Conservation (phyloP, 2,329 filamentous ascomycete species). For the Fusarium albosuccineum region DNA sequence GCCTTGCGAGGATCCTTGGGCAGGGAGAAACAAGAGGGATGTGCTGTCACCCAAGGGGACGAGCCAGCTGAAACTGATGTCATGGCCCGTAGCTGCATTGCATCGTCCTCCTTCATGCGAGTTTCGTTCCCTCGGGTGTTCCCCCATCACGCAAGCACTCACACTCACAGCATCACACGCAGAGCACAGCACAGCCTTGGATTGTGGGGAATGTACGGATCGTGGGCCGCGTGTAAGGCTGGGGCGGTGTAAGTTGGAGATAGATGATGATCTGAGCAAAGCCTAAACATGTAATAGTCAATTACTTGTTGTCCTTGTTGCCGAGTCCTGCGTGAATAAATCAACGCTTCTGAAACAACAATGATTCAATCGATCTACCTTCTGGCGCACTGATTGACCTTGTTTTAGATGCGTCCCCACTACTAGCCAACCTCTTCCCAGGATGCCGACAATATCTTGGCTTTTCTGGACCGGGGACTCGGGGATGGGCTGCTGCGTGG, state of each 20-base stretch:
- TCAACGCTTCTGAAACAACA: constrained; percentile 7
- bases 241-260: constrained; percentile 41
- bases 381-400: background rate
- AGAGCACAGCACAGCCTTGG: constrained; percentile 38
- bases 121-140: background rate
- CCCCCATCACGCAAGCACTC: constrained; percentile 15
- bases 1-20: constrained; percentile 36
- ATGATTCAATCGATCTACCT: constrained; percentile 1
- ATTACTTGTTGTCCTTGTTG: no score
- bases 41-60: constrained; percentile 23
- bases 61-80: constrained; percentile 44
- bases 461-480: background rate
- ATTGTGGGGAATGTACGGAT: constrained; percentile 41
- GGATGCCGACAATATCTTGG: background rate
- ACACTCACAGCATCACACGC: background rate
- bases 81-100: constrained; percentile 19
- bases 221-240: constrained; percentile 47
- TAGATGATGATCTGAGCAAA: background rate
- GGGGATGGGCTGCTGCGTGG: constrained; percentile 10
- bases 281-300: no score
- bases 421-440: background rate
- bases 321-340: constrained; percentile 17
- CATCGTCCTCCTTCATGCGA: constrained; percentile 4
- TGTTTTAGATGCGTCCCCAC: constrained; percentile 14
- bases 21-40: constrained; percentile 1